Conservation (phyloP, 176 grass and related monocot genomes). For the Musa acuminata region DNA sequence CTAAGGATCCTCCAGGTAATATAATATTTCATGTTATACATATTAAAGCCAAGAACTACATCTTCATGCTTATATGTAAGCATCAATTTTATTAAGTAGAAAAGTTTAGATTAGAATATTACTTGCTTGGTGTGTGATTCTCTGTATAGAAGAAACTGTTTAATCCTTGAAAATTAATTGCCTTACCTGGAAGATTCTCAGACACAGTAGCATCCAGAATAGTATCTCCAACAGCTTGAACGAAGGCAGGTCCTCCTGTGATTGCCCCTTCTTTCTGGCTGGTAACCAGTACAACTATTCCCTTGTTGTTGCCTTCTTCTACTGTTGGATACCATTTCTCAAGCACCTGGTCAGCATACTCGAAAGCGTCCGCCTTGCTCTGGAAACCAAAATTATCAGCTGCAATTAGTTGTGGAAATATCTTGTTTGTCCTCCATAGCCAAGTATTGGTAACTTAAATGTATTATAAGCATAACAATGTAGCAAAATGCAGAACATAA, state of each 20-base stretch:
- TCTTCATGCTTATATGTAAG: too few species aligned
- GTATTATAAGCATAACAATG: background rate
- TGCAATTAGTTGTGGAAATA: background rate
- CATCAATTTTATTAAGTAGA: too few species aligned
- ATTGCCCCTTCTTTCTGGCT: constrained; percentile 98
- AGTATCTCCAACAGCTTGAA: constrained; percentile 70
- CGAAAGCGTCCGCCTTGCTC: constrained; percentile 98
- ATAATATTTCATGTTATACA: too few species aligned
- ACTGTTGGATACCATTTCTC: constrained; percentile 99
- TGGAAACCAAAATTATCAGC: constrained; percentile 24
- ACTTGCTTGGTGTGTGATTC: background rate
- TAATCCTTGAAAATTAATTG: background rate
- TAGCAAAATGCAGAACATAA: background rate
- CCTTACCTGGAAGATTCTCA: constrained; percentile 77
- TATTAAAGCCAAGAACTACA: too few species aligned
- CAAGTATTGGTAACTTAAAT: too few species aligned
- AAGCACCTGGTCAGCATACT: constrained; percentile 93
- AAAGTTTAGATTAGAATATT: background rate
- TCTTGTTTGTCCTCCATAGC: background rate
- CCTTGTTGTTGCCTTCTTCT: constrained; percentile 89
- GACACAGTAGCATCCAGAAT: constrained; percentile 77
- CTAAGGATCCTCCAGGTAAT: too few species aligned
- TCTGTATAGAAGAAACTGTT: background rate
- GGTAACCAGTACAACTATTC: constrained; percentile 85
- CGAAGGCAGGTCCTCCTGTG: constrained; percentile 76